These are phyloP conservation scores for Cladosporium colombiae DNA, from an alignment of 2,329 filamentous ascomycete species.

Conservation along the genomic window DNA sequence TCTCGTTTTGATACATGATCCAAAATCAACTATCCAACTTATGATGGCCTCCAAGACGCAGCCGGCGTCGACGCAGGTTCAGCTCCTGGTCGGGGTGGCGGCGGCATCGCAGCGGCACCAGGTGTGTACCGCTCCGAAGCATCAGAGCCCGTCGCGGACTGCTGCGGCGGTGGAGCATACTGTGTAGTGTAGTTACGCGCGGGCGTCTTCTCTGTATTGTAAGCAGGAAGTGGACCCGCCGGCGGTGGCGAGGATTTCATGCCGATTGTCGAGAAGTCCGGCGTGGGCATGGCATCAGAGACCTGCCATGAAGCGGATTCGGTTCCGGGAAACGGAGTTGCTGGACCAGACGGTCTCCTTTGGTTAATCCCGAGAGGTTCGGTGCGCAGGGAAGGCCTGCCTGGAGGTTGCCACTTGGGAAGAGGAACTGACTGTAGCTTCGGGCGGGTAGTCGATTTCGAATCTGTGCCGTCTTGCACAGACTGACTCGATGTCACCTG, in stretches of 20 bases:
- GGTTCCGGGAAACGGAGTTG: constrained; percentile 15
- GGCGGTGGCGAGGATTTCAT: background rate
- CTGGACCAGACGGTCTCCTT: constrained; percentile 10
- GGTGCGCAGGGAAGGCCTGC: background rate
- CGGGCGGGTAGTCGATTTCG: background rate
- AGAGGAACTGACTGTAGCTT: constrained; percentile 1
- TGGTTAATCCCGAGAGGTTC: constrained; percentile 13
- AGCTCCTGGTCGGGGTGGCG: constrained; percentile 12
- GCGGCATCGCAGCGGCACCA: constrained; percentile 13
- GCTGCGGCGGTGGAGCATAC: background rate
- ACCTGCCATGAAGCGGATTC: background rate
- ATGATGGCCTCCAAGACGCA: constrained; percentile 17
- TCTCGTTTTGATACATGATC: background rate
- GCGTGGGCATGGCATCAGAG: background rate
- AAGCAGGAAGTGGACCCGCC: background rate
- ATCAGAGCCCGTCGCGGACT: background rate
- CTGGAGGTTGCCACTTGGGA: constrained; percentile 16
- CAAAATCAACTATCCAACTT: background rate
- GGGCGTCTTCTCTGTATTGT: background rate
- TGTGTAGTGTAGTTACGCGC: background rate
- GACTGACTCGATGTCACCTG: background rate
- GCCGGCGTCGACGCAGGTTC: background rate
- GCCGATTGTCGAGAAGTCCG: background rate
- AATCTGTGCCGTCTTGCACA: background rate
- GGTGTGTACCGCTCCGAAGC: background rate